A percentile compares a stretch with the other conserved stretches of the same genome.
These are phyloP conservation scores for Onygena corvina DNA, from an alignment of 2,329 filamentous ascomycete genomes.

Conservation along the genomic window DNA sequence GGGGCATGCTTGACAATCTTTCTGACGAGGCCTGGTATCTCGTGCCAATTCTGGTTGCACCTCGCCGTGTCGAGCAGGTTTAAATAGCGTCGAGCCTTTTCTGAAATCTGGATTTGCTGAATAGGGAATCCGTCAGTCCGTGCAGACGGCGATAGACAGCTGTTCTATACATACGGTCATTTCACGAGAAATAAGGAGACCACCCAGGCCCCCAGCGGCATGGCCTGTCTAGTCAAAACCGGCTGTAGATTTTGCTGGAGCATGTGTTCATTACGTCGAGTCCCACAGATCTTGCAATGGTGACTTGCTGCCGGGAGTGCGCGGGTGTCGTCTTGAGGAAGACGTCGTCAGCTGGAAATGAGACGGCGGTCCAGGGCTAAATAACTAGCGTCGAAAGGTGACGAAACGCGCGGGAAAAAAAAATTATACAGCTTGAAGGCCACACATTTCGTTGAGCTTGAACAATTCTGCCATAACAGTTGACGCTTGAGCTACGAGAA, in stretches of 20 bases:
- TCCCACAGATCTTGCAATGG: neutral
- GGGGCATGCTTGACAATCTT: slow-evolving; percentile 93
- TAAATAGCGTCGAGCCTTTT: slow-evolving; percentile 74
- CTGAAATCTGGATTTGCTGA: slow-evolving; percentile 28
- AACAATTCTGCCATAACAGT: neutral
- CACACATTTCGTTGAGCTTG: neutral
- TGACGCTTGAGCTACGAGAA: neutral
- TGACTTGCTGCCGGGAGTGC: neutral
- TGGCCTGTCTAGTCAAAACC: neutral
- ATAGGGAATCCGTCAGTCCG: neutral
- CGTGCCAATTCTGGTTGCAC: slow-evolving; percentile 76
- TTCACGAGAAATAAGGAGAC: slow-evolving; percentile 5
- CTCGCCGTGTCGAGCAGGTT: slow-evolving; percentile 72
- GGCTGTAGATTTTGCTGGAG: neutral
- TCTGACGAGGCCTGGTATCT: slow-evolving; percentile 75
- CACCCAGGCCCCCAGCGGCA: neutral
- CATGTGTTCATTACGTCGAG: neutral
- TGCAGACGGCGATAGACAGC: neutral
- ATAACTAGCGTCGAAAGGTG: too few species aligned
- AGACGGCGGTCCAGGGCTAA: too few species aligned
- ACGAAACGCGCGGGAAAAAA: too few species aligned
- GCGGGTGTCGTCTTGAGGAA: neutral
- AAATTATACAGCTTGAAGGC: neutral
- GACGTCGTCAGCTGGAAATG: too few species aligned
- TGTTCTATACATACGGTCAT: slow-evolving; percentile 9